Percentiles rank a stretch among this genome's conserved stretches.
These are phyloP conservation scores for Omphalotus olearius DNA, from an alignment of 1,284 basidiomycete genomes.

Conservation along the genomic window DNA sequence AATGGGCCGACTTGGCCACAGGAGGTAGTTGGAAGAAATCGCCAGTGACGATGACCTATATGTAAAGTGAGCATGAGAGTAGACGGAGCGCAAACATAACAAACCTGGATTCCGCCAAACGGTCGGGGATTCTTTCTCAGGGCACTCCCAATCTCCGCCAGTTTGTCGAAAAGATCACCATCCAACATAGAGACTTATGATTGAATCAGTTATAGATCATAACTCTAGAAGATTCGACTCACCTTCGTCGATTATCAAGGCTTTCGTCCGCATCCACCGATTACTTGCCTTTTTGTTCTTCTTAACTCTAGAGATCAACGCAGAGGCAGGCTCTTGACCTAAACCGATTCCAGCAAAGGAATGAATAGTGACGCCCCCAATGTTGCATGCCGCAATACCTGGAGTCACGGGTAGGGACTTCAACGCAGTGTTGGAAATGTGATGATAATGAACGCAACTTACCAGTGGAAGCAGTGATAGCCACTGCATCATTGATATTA, in stretches of 20 bases:
- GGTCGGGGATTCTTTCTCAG: conserved; percentile 64
- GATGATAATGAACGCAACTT: conserved; percentile 8
- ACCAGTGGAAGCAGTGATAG: conserved; percentile 92
- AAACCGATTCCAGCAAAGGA: conserved; percentile 91
- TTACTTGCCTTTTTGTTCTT: conserved; percentile 67
- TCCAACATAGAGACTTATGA: conserved; percentile 95
- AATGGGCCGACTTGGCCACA: conserved; percentile 45
- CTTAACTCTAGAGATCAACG: conserved; percentile 64
- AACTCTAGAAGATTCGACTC: conserved; percentile 15
- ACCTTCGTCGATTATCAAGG: conserved; percentile 96
- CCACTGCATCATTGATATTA: conserved; percentile 67
- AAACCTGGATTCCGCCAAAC: conserved; percentile 94
- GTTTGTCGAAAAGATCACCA: conserved; percentile 87
- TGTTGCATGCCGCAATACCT: conserved; percentile 93
- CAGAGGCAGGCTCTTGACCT: conserved; percentile 64
- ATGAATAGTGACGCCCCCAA: conserved; percentile 91
- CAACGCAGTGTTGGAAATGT: not conserved
- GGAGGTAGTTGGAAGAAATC: conserved; percentile 98
- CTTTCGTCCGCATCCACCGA: conserved; percentile 73
- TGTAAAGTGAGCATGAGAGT: conserved; percentile 12
- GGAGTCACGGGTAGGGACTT: conserved; percentile 26
- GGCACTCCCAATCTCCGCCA: conserved; percentile 57
- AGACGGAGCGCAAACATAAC: not conserved
- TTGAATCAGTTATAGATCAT: not conserved
- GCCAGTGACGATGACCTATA: conserved; percentile 80